Evolutionary conservation across 306 rosid species (phyloP), one percentile per base, ranked within the genome.

Genomic region (Potentilla sterilis): DNA sequence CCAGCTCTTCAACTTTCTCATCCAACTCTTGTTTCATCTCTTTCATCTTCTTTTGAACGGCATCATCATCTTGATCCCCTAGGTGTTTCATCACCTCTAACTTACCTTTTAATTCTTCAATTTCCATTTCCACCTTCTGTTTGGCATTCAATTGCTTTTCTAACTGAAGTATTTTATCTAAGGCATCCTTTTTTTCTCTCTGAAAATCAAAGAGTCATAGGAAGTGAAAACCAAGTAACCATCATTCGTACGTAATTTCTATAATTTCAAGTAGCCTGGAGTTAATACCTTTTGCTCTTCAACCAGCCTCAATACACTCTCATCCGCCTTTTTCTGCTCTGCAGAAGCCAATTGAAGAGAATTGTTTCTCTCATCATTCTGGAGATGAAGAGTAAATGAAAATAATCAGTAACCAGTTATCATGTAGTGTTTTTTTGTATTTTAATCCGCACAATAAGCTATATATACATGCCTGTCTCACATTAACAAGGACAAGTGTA

Each of bases 81-180:
- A 92, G 97, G 90, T 95, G 97, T 86, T 86, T 89, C 97, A 92
- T 89, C 75, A 95, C 99, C 81, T 92, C 91, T 72, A 95, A 59
- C 78, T 95, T 95, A 59, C 99, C 99, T 84, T 84, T 95, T 43
- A 95, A 57, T 78, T 95, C 97, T 82, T 89, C 92, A 70, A 95
- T 95, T 81, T 95, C 99, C 97, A 95, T 90, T 81, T 92, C 93
- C 78, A 95, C 83, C 68, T 92, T 90, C 87, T 92, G 99, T 79
- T 95, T 92, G 40, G 90, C 96, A 81, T 92, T 97, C 78, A 95
- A 83, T 82, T 92, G 89, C 84, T 89, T 92, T 82, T 92, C 90
- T 88, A 95, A 80, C 83, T 78, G 83, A 83, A 95, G 87, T 55
- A 95, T 90, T 84, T 92, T 92, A 72, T 84, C 80, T 73, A 89